Evolutionary conservation across 1,139 yeast species (phyloP), one percentile per base, ranked within the genome.

Genomic region (Ogataea hybrid): DNA sequence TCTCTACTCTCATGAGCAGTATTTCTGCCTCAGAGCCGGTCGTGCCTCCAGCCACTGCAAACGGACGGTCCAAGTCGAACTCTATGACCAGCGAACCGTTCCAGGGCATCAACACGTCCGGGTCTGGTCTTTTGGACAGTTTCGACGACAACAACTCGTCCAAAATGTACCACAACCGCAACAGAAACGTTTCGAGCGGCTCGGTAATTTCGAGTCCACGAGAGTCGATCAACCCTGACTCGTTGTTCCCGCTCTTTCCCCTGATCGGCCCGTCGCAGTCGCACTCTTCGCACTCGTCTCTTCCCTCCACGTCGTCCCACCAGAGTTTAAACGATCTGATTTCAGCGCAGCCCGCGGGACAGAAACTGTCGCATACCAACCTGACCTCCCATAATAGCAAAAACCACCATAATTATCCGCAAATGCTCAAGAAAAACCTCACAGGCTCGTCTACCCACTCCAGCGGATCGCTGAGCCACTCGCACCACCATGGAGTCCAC

Each of bases 241-340:
- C 58, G 25, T 65, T 71, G 64, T 75, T 75, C 50, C 81, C 81
- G 2, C 62, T 76, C 23, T 75, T 73, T 43, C 79, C 81, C 0
- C 61, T 76, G 42, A 73, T 75, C 32, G 81, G 80, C 2, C 65
- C 67, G 25, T 61, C 62, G 37, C 69, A 43, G 31, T 40, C 55
- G 5, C 51, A 47, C 21, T 35, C 52, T 29, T 40, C 55, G 4
- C 52, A 47, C 21, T 35, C 52, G n/a, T 35, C 45, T 8, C 31
- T 37, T 4, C 33, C 51, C 23, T 40, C 53, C n/a, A 41, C 48
- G 3, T 41, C 49, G 2, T 34, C 43, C 6, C 46, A 42, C 22
- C 37, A 35, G 12, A 42, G 41, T 18, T 27, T 37, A 11, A 44
- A 37, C 31, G 49, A 42, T 25, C 32, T 36, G 18, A 36, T 48